These are phyloP conservation scores for Penicillium coprophilum DNA, from an alignment of 495 filamentous ascomycete genomes.

Conservation along the genomic window DNA sequence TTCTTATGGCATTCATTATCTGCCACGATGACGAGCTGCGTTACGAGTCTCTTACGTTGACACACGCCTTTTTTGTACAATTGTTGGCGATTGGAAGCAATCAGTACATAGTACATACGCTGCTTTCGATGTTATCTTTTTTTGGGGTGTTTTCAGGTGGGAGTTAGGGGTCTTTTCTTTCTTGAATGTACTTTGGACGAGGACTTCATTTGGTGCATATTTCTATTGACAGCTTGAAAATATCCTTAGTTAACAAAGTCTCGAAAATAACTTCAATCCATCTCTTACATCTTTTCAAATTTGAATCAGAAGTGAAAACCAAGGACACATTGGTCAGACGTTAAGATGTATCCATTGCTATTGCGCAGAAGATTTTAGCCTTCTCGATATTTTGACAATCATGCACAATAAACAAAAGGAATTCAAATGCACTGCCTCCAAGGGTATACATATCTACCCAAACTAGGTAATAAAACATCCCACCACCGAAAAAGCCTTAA, in stretches of 20 bases:
- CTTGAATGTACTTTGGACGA: slow-evolving; percentile 6
- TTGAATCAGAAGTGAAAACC: neutral
- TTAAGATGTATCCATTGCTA: neutral
- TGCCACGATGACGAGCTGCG: slow-evolving; percentile 11
- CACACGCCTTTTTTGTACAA: slow-evolving; percentile 9
- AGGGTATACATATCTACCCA: slow-evolving; percentile 12
- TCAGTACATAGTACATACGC: slow-evolving; percentile 2
- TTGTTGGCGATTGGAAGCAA: neutral
- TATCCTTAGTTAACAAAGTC: neutral
- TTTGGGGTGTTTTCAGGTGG: neutral
- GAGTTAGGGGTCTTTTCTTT: slow-evolving; percentile 5
- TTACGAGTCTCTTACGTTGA: slow-evolving; percentile 1
- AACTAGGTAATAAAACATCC: slow-evolving; percentile 6
- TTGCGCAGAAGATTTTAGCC: neutral
- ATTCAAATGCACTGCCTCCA: slow-evolving; percentile 8
- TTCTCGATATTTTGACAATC: neutral
- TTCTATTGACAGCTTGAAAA: neutral
- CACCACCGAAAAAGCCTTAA: slow-evolving; percentile 8
- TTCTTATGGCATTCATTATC: neutral
- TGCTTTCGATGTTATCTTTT: slow-evolving; percentile 2
- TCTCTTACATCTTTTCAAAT: neutral
- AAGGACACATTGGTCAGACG: neutral
- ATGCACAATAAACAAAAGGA: neutral
- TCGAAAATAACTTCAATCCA: neutral
- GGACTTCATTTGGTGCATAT: slow-evolving; percentile 4